Conservation (phyloP, 2,329 filamentous ascomycete species). For the Xylaria sp. region DNA sequence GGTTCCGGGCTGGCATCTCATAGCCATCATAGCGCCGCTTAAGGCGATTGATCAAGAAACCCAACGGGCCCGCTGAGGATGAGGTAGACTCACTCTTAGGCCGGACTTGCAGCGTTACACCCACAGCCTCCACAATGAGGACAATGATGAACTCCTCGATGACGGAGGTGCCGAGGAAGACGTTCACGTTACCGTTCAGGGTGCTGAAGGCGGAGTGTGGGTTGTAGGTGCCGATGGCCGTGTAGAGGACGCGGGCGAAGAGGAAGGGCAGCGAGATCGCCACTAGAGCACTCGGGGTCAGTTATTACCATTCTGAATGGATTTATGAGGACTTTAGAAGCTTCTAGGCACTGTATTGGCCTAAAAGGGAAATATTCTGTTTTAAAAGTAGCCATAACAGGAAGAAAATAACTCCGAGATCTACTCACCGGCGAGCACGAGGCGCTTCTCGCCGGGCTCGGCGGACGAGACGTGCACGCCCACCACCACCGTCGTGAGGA, state of each 20-base stretch:
- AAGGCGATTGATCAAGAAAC: neutral
- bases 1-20: constrained; percentile 15
- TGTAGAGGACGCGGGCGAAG: constrained; percentile 61
- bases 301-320: too few species aligned
- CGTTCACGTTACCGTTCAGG: constrained; percentile 53
- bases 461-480: constrained; percentile 49
- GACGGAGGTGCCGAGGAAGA: constrained; percentile 59
- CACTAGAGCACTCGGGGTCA: too few species aligned
- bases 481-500: constrained; percentile 50
- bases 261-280: constrained; percentile 60
- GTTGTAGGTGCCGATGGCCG: constrained; percentile 56
- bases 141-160: constrained; percentile 63
- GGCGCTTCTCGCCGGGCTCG: constrained; percentile 58
- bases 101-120: constrained; percentile 53
- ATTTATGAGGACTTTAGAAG: too few species aligned
- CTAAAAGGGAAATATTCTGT: too few species aligned
- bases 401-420: too few species aligned
- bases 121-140: constrained; percentile 54
- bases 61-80: neutral
- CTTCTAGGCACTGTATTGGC: too few species aligned
- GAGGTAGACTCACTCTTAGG: constrained; percentile 22
- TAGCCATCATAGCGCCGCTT: constrained; percentile 10
- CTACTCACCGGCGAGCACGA: constrained; percentile 58
- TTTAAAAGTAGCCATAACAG: too few species aligned
- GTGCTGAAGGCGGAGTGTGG: constrained; percentile 56